phyloP scores from a whole-genome alignment of 148 eudicot genomes.

The Rhododendron simsii region DNA sequence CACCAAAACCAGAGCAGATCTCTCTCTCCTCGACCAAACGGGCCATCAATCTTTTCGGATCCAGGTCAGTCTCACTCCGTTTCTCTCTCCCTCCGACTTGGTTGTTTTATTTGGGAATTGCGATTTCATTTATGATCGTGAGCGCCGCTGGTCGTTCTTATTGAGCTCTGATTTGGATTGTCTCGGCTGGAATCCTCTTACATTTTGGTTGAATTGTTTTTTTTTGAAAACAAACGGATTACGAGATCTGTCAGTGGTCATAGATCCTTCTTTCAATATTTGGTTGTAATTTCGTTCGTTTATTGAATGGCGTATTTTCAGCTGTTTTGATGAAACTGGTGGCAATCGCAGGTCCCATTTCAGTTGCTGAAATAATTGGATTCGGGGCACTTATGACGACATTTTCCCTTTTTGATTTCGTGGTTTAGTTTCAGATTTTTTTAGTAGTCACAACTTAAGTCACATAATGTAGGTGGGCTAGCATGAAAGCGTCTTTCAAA shows the following conservation, averaged over 20 bases:
- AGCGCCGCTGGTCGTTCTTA: neutral
- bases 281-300: neutral
- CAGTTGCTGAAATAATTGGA: neutral
- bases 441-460: neutral
- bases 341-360: neutral
- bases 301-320: neutral
- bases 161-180: neutral
- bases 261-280: neutral
- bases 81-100: neutral
- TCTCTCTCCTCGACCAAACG: neutral
- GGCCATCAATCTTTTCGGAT: neutral
- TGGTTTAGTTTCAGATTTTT: neutral
- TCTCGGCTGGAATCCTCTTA: neutral
- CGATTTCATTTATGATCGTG: neutral
- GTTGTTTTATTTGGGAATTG: neutral
- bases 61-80: neutral
- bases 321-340: neutral
- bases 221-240: neutral
- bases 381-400: neutral
- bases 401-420: neutral
- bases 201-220: neutral
- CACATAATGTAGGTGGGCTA: neutral
- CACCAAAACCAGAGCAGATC: conserved; percentile 13
- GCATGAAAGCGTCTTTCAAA: neutral
- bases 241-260: neutral